Evolutionary conservation across 2,329 filamentous ascomycete species (phyloP), one percentile per base, ranked within the genome.

Genomic region (Sporothrix schenckii): DNA sequence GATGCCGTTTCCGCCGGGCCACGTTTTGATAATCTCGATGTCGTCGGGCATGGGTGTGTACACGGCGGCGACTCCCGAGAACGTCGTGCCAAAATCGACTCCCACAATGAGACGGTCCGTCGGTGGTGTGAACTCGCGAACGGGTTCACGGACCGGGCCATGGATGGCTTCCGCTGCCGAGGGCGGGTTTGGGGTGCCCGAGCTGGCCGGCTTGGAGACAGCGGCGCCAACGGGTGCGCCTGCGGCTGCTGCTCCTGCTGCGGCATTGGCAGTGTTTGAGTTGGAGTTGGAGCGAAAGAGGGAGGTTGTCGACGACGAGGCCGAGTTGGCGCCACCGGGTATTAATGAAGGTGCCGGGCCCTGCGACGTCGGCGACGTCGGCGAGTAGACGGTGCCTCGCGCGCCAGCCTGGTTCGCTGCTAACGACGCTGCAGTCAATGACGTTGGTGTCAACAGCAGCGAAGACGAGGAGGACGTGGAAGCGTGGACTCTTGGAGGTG

Each of bases 71-170:
- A 92, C 90, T 69, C 91, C 91, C 56, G 89, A 92, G 77, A 92
- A 94, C 1, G 91, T 94, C n/a, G 92, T 94, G 16, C 92, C 92
- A 81, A 94, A 94, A 78, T 94, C 92, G 9, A 94, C 88, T 9
- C 91, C 92, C 47, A 94, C 90, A 75, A 93, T 91, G 74, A 93
- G 80, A 69, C 89, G 84, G 77, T 92, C 90, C 73, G 81, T 84
- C 61, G 84, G 77, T 13, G 84, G 81, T 41, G 83, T 79, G 70
- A 84, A 81, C 74, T 88, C 86, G 75, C 83, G 80, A 34, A 82
- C 80, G 34, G 85, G 83, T 74, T 88, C 87, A 72, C 87, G 82
- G 39, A 88, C 82, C 16, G 87, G 87, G 3, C 86, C 87, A 76
- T 88, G 86, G 79, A 89, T 88, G 60, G 87, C 87, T 77, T 89